A percentile compares a stretch with the other conserved stretches of the same genome.
Conservation (phyloP, 768 basidiomycete species). For the Mycena indigotica region DNA sequence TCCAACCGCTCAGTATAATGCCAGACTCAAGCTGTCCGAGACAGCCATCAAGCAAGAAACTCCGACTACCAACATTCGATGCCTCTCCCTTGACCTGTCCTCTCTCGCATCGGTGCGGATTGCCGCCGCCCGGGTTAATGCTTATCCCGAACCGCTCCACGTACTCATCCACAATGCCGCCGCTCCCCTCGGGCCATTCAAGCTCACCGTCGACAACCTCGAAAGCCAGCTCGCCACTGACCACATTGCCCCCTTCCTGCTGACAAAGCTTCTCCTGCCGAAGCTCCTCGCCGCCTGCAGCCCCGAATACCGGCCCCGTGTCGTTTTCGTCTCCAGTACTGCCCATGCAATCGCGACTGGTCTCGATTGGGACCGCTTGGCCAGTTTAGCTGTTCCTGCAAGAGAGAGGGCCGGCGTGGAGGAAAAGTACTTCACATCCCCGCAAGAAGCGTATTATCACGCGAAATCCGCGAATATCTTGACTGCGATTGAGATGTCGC, state of each 20-base stretch:
- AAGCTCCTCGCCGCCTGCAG: slow-evolving; percentile 11
- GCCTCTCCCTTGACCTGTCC: neutral
- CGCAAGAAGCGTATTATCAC: neutral
- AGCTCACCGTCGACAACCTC: neutral
- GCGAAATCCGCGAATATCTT: slow-evolving; percentile 9
- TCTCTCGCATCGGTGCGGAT: slow-evolving; percentile 5
- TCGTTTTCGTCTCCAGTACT: slow-evolving; percentile 2
- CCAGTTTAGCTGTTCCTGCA: too few relatives aligned
- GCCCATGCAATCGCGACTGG: neutral
- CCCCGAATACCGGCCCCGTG: slow-evolving; percentile 1
- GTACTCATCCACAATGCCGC: slow-evolving; percentile 7
- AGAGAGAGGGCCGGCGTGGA: neutral
- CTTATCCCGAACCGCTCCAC: slow-evolving; percentile 4
- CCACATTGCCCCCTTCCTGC: slow-evolving; percentile 2
- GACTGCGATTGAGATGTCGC: neutral
- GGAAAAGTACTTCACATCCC: neutral
- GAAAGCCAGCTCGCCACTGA: neutral
- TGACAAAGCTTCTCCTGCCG: slow-evolving; percentile 2
- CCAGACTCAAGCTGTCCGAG: neutral
- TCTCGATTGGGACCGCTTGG: neutral
- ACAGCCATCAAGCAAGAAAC: slow-evolving; percentile 2
- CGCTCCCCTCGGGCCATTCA: neutral
- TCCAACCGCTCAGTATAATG: too few relatives aligned
- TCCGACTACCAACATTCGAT: neutral
- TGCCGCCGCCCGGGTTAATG: slow-evolving; percentile 10